Evolutionary conservation across 306 rosid species (phyloP).

Genomic region (Fragaria ananassa): DNA sequence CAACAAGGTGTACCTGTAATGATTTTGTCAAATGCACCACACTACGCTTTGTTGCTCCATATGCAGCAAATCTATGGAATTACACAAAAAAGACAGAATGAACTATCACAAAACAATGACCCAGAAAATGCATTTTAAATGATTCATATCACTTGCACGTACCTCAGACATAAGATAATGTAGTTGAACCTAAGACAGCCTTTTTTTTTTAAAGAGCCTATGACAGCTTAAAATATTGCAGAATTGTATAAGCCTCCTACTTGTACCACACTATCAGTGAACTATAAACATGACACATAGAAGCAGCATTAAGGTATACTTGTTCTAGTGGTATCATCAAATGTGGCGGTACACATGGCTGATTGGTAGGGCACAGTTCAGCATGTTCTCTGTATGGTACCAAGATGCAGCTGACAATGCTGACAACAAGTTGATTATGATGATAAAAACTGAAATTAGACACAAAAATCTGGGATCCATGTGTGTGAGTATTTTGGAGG

Average conservation of each 20-base stretch:
- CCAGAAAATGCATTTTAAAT: not conserved
- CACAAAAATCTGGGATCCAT: not conserved
- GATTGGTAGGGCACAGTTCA: not conserved
- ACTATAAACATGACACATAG: not conserved
- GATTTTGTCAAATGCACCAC: slow-evolving; percentile 96
- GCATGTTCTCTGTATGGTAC: not conserved
- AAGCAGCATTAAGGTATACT: not conserved
- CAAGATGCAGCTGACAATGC: not conserved
- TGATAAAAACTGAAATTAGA: not conserved
- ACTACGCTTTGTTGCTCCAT: slow-evolving; percentile 98
- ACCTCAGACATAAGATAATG: not conserved
- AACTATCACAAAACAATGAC: slow-evolving; percentile 5
- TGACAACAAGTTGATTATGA: not conserved
- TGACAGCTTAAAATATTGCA: not conserved
- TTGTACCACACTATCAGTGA: not conserved
- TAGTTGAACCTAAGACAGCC: not conserved
- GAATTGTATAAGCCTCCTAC: not conserved
- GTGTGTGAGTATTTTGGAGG: not conserved
- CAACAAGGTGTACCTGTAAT: slow-evolving; percentile 57
- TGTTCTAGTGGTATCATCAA: not conserved
- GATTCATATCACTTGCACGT: not conserved
- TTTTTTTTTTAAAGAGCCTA: too few species aligned
- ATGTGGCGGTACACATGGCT: not conserved
- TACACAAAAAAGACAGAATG: slow-evolving; percentile 8
- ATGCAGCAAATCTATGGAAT: slow-evolving; percentile 84